Conservation (phyloP, 139 green algal species). For the Zygnema circumcarinatum region DNA sequence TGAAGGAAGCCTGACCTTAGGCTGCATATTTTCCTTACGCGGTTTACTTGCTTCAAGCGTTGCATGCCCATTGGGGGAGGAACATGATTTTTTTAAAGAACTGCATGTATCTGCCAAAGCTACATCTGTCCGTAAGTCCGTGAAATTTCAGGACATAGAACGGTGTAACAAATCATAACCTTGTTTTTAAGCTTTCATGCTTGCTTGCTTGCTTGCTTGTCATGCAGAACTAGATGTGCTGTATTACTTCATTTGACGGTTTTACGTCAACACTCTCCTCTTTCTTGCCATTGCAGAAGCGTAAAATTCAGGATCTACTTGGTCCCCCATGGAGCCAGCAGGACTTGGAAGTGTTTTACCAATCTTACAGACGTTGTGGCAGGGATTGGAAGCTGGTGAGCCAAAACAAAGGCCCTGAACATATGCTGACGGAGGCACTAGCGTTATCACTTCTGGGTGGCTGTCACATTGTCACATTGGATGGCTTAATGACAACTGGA, state of each 20-base stretch:
- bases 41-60: no score
- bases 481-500: background rate
- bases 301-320: conserved; percentile 17
- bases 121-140: no score
- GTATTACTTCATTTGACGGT: background rate
- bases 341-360: conserved; percentile 36
- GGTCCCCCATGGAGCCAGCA: conserved; percentile 26
- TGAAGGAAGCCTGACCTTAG: no score
- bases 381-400: conserved; percentile 28
- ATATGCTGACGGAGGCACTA: background rate
- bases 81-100: no score
- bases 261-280: background rate
- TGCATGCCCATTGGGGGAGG: no score
- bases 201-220: no score
- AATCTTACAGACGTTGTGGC: conserved; percentile 19
- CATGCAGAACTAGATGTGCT: background rate
- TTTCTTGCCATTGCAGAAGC: conserved; percentile 13
- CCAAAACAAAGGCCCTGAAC: background rate
- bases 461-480: background rate
- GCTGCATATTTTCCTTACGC: no score
- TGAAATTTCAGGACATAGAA: no score
- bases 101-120: no score
- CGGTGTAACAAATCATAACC: no score
- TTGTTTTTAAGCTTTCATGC: no score
- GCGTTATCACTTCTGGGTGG: background rate